These are phyloP conservation scores for Leccinum truebloodii DNA, from an alignment of 768 basidiomycete genomes.

Conservation along the genomic window DNA sequence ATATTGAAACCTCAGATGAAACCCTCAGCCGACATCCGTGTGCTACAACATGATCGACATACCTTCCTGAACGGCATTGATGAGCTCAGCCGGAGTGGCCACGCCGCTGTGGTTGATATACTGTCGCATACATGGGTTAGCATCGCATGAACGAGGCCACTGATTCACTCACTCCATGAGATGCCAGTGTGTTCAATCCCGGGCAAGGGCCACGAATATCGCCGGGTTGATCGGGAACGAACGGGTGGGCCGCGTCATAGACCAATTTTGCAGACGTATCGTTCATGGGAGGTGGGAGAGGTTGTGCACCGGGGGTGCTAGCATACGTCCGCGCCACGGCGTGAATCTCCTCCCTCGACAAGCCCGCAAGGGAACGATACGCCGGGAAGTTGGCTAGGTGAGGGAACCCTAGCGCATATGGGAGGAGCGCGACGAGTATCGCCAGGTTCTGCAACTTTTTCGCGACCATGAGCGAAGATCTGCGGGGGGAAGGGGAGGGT, in stretches of 20 bases:
- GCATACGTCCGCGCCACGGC: constrained; percentile 13
- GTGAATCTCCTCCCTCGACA: constrained; percentile 20
- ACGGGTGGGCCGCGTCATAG: constrained; percentile 23
- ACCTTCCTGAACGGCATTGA: constrained; percentile 27
- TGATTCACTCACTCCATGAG: constrained; percentile 25
- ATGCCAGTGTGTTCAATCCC: constrained; percentile 27
- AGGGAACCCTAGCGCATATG: constrained; percentile 4
- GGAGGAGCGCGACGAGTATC: constrained; percentile 5
- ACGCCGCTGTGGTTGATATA: constrained; percentile 23
- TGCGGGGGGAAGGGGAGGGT: not conserved
- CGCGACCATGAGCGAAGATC: not conserved
- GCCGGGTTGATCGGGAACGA: constrained; percentile 9
- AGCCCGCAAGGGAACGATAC: constrained; percentile 24
- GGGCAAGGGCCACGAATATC: constrained; percentile 30
- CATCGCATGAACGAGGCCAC: not conserved
- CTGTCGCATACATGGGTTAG: constrained; percentile 5
- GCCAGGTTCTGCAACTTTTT: constrained; percentile 13
- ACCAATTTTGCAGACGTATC: constrained; percentile 28
- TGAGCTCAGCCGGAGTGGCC: constrained; percentile 24
- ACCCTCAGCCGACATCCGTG: not conserved
- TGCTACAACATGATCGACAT: not conserved
- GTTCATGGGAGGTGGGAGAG: constrained; percentile 23
- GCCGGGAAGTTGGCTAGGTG: constrained; percentile 19
- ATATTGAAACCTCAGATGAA: constrained; percentile 24
- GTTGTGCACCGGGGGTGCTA: constrained; percentile 26